A percentile compares a stretch with the other conserved stretches of the same genome.
Conservation (phyloP, 495 filamentous ascomycete genomes). For the Talaromyces adpressus region DNA sequence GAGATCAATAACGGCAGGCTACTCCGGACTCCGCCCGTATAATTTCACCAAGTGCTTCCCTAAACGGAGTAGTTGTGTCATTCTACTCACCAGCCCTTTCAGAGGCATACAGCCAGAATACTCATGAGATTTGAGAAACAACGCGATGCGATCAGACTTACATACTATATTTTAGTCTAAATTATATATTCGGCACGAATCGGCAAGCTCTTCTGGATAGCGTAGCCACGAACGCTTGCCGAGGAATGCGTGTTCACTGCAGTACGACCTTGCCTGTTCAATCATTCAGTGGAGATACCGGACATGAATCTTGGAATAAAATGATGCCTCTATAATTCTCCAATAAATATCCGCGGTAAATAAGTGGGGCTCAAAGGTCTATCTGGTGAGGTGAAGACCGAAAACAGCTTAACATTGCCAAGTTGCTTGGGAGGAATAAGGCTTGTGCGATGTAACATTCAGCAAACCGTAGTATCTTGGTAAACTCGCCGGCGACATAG, state of each 20-base stretch:
- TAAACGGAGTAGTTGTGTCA: not conserved
- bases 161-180: not conserved
- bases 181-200: too few relatives aligned
- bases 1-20: not conserved
- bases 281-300: not conserved
- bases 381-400: not conserved
- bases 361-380: not conserved
- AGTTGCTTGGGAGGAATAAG: not conserved
- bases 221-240: not conserved
- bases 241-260: not conserved
- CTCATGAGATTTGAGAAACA: not conserved
- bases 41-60: not conserved
- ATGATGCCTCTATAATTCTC: not conserved
- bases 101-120: too few relatives aligned
- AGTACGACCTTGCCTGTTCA: not conserved
- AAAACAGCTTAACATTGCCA: not conserved
- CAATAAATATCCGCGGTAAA: not conserved
- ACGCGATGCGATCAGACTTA: not conserved
- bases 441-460: not conserved
- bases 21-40: not conserved
- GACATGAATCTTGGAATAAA: not conserved
- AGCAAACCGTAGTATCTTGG: not conserved
- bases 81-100: not conserved
- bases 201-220: not conserved
- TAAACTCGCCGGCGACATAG: not conserved